These are phyloP conservation scores for Phytophthora pseudosyringae DNA, from an alignment of 352 stramenopile species.

Conservation along the genomic window DNA sequence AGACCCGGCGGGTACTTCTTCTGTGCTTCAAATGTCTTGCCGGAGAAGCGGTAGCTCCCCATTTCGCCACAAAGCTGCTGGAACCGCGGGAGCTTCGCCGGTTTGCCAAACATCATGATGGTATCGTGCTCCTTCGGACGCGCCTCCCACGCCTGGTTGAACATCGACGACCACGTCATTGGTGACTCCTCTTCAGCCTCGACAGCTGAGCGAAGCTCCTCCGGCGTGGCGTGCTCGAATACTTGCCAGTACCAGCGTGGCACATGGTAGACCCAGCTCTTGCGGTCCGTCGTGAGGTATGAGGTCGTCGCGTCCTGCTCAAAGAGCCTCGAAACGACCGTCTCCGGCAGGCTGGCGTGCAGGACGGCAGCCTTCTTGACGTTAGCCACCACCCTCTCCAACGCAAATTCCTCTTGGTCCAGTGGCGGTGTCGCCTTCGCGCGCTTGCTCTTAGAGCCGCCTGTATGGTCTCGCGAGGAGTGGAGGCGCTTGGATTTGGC, in stretches of 20 bases:
- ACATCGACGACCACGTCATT: conserved; percentile 27
- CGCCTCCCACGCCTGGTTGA: conserved; percentile 60
- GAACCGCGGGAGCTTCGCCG: conserved; percentile 63
- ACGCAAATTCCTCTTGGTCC: conserved; percentile 32
- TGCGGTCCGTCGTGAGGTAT: conserved; percentile 42
- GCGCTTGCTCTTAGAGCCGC: conserved; percentile 19
- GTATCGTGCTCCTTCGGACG: conserved; percentile 66
- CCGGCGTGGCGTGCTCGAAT: conserved; percentile 31
- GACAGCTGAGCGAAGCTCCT: conserved; percentile 15
- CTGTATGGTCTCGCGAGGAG: background rate
- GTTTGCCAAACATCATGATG: conserved; percentile 77
- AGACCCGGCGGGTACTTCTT: conserved; percentile 48
- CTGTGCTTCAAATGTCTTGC: conserved; percentile 54
- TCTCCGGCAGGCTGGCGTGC: conserved; percentile 23
- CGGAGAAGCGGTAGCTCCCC: conserved; percentile 63
- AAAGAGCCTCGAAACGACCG: conserved; percentile 31
- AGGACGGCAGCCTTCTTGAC: conserved; percentile 27
- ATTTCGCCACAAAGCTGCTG: conserved; percentile 70
- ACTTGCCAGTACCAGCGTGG: conserved; percentile 59
- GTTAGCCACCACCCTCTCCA: conserved; percentile 24
- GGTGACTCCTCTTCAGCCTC: background rate
- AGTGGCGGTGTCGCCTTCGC: conserved; percentile 4
- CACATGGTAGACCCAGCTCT: conserved; percentile 69
- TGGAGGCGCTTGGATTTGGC: conserved; percentile 21
- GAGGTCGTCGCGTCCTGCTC: conserved; percentile 32